Conservation (phyloP, 2,329 filamentous ascomycete genomes). For the Talaromyces sp. region DNA sequence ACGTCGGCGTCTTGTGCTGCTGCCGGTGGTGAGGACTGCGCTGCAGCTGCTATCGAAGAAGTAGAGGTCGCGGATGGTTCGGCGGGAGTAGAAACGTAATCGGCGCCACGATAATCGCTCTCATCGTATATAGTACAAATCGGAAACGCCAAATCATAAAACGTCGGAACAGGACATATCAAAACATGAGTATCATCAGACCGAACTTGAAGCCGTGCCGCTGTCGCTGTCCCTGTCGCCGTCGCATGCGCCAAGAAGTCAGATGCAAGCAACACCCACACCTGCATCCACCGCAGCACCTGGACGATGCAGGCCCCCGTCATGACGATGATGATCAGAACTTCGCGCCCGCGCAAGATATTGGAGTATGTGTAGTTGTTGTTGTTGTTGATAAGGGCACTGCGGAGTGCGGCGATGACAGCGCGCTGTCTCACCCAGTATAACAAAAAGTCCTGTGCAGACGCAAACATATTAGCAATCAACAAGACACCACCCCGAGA, state of each 20-base stretch:
- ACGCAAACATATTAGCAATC: constrained; percentile 11
- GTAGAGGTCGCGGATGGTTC: constrained; percentile 11
- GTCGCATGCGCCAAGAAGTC: constrained; percentile 15
- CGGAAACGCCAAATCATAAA: constrained; percentile 6
- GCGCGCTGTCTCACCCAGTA: constrained; percentile 19
- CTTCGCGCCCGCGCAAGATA: constrained; percentile 11
- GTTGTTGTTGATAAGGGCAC: constrained; percentile 11
- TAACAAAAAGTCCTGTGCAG: constrained; percentile 16
- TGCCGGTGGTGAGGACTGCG: neutral
- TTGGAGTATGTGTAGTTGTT: constrained; percentile 4
- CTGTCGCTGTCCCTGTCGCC: neutral
- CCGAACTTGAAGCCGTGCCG: neutral
- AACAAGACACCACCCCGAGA: neutral
- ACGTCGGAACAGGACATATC: constrained; percentile 5
- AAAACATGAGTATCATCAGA: neutral
- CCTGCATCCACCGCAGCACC: constrained; percentile 18
- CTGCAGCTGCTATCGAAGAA: constrained; percentile 2
- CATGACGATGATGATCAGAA: constrained; percentile 11
- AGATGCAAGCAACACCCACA: constrained; percentile 20
- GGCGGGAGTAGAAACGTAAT: neutral
- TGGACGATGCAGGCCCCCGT: constrained; percentile 13
- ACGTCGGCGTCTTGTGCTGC: constrained; percentile 23
- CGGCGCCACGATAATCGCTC: neutral
- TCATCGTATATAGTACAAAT: constrained; percentile 18
- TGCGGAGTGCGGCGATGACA: constrained; percentile 17